Conservation (phyloP, 2,329 filamentous ascomycete genomes). For the Scytalidium lignicola region DNA sequence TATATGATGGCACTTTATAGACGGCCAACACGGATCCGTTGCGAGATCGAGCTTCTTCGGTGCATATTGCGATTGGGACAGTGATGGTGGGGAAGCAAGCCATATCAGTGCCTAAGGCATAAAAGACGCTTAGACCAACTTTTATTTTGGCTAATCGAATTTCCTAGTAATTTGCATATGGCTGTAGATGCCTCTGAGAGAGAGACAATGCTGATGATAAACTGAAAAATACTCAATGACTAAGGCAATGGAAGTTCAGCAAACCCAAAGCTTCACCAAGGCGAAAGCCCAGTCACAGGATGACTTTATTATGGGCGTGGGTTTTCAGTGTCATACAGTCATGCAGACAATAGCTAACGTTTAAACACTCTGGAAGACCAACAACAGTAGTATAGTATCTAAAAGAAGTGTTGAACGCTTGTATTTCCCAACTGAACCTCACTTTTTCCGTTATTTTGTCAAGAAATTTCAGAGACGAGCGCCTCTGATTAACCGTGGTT, state of each 20-base stretch:
- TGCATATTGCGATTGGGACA: neutral
- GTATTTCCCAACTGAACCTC: slow-evolving; percentile 71
- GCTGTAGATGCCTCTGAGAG: too few relatives aligned
- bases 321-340: slow-evolving; percentile 20
- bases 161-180: too few relatives aligned
- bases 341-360: neutral
- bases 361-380: slow-evolving; percentile 54
- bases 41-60: neutral
- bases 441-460: slow-evolving; percentile 86
- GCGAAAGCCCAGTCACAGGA: slow-evolving; percentile 34
- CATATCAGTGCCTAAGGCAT: neutral
- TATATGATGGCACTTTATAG: neutral
- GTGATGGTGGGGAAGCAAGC: neutral
- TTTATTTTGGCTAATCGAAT: neutral
- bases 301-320: slow-evolving; percentile 52
- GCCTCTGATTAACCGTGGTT: slow-evolving; percentile 82
- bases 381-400: slow-evolving; percentile 86
- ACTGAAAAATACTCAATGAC: neutral
- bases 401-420: slow-evolving; percentile 89
- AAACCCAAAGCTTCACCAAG: neutral
- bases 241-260: neutral
- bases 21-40: neutral
- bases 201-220: neutral
- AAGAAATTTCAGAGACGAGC: slow-evolving; percentile 75
- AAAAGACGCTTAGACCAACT: neutral